Evolutionary conservation across 2,329 filamentous ascomycete species (phyloP), one percentile per base, ranked within the genome.

Genomic region (Aspergillus felis): DNA sequence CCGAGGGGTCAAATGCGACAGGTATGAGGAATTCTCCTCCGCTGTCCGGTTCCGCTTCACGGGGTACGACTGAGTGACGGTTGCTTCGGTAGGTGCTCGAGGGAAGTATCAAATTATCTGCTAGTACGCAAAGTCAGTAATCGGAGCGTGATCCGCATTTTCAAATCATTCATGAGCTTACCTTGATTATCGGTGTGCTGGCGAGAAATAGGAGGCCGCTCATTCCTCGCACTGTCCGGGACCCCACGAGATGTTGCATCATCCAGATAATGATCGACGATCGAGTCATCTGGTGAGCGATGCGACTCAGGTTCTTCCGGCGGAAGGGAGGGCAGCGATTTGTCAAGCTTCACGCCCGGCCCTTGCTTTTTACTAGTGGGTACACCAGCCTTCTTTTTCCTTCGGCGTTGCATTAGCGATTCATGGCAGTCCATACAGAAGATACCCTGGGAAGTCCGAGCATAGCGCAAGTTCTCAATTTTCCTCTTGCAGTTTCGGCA

Each of bases 371-470:
- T 66, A 29, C 67, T 60, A 64, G 72, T 58, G 66, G 68, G 28
- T 46, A 83, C 81, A 53, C 87, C 78, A 92, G 97, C 71, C 88
- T 86, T 69, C 91, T 84, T 68, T 78, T 97, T 97, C 69, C 91
- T 85, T 63, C 93, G 84, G 62, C 93, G 84, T 51, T 93, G 91
- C 92, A 97, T 97, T 54, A 99, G 78, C 28, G 91, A 94, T 76
- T 99, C 94, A 71, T 99, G 94, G 73, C 94, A 99, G 70, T 88
- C 92, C 94, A 99, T 99, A 79, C 94, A 99, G 73, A 99, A 97
- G 67, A 99, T 99, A 59, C 94, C 94, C 76, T 97, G 94, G 7
- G 93, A 97, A 1, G 94, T 99, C 70, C 94, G 87, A 55, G 94
- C 94, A 85, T 97, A 99, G 73, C 93, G 88, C 63, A 99, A 82